A percentile compares a stretch with the other conserved stretches of the same genome.
phyloP scores from a whole-genome alignment of 352 stramenopile genomes.

The Phytophthora fragariae region DNA sequence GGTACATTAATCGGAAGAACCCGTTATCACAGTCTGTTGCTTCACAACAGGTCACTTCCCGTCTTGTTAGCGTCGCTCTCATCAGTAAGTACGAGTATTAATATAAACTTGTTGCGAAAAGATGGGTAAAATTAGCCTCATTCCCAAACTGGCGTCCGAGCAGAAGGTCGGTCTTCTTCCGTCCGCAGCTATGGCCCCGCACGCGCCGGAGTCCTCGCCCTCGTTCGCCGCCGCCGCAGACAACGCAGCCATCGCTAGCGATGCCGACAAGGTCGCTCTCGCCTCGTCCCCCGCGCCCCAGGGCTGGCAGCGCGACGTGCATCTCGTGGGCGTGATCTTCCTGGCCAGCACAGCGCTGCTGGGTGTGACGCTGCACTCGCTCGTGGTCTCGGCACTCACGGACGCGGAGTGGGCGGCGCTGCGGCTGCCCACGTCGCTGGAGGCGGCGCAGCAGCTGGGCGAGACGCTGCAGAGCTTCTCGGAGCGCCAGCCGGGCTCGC shows the following conservation, averaged over 20 bases:
- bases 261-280: conserved; percentile 8
- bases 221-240: conserved; percentile 17
- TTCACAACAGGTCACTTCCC: too few relatives aligned
- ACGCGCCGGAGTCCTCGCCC: conserved; percentile 24
- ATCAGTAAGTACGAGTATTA: too few relatives aligned
- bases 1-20: too few relatives aligned
- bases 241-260: conserved; percentile 12
- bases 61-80: too few relatives aligned
- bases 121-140: conserved; percentile 15
- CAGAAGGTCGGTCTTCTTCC: neutral
- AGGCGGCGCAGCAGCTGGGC: conserved; percentile 69
- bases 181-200: conserved; percentile 21
- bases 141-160: conserved; percentile 25
- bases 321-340: conserved; percentile 56
- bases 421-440: conserved; percentile 66
- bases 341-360: conserved; percentile 46
- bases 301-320: conserved; percentile 64
- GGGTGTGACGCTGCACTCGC: conserved; percentile 50
- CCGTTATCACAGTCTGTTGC: too few relatives aligned
- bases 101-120: neutral
- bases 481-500: conserved; percentile 39
- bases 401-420: conserved; percentile 63
- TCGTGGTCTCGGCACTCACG: conserved; percentile 65
- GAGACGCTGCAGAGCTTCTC: conserved; percentile 68
- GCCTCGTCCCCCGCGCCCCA: neutral